phyloP scores from a whole-genome alignment of 495 filamentous ascomycete species.

The Xylaria acuta region DNA sequence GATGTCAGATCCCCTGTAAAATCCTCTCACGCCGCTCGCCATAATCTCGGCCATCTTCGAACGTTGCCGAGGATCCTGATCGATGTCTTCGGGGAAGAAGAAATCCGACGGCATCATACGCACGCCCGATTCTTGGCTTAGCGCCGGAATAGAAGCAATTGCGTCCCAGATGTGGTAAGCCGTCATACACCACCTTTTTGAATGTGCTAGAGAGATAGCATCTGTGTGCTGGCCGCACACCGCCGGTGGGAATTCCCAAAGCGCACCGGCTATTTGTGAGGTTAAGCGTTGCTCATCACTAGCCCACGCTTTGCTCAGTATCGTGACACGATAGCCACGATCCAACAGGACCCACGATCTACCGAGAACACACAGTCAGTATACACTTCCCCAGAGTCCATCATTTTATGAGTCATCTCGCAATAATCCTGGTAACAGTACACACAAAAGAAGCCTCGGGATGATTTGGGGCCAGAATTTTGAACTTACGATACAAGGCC shows the following conservation, averaged over 20 bases:
- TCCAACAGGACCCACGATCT: constrained; percentile 57
- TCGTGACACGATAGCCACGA: constrained; percentile 55
- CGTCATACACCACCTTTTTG: constrained; percentile 54
- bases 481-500: constrained; percentile 47
- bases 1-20: constrained; percentile 46
- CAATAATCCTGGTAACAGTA: not conserved
- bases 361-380: constrained; percentile 21
- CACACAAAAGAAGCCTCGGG: not conserved
- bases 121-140: constrained; percentile 48
- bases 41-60: constrained; percentile 49
- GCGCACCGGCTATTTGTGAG: constrained; percentile 57
- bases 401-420: not conserved
- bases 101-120: constrained; percentile 49
- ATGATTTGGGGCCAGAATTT: not conserved
- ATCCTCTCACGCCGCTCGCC: constrained; percentile 45
- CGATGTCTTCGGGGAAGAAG: constrained; percentile 47
- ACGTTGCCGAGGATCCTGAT: constrained; percentile 42
- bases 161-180: constrained; percentile 51
- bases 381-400: not conserved
- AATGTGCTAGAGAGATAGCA: constrained; percentile 46
- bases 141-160: constrained; percentile 43
- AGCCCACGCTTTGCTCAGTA: constrained; percentile 55
- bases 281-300: constrained; percentile 49
- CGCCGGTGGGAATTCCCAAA: constrained; percentile 59
- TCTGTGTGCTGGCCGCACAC: constrained; percentile 57